phyloP scores from a whole-genome alignment of 73 alveolate species.

The Tetrahymena thermophila region DNA sequence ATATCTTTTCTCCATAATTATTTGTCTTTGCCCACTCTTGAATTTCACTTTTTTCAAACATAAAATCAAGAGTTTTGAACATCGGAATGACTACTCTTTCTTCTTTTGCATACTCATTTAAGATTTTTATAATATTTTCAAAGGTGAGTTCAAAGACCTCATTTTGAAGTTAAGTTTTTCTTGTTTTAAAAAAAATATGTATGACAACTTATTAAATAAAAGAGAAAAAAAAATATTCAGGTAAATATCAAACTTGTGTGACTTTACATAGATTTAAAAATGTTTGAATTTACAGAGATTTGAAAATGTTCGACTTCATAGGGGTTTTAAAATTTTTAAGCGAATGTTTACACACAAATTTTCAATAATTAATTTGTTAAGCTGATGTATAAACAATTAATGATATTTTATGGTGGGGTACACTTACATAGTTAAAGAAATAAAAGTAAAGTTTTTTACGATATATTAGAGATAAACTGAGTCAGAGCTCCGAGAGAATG shows the following conservation, averaged over 20 bases:
- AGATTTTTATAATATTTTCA: constrained; percentile 8
- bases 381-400: background rate
- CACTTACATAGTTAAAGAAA: background rate
- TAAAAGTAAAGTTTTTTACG: background rate
- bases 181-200: background rate
- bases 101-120: constrained; percentile 1
- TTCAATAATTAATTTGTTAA: background rate
- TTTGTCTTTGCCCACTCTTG: constrained; percentile 10
- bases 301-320: no score
- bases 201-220: background rate
- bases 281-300: background rate
- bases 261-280: background rate
- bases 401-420: background rate
- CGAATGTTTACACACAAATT: background rate
- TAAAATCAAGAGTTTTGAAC: constrained; percentile 15
- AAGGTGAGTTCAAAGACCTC: constrained; percentile 2
- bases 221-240: background rate
- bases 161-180: background rate
- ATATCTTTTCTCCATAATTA: background rate
- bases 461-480: constrained; percentile 2
- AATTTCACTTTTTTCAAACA: constrained; percentile 16
- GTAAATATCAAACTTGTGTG: background rate
- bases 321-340: no score
- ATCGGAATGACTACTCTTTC: constrained; percentile 31
- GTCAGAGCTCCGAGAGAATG: constrained; percentile 15